A percentile compares a stretch with the other conserved stretches of the same genome.
Conservation (phyloP, 2,329 filamentous ascomycete species). For the Penicillium concentricum region DNA sequence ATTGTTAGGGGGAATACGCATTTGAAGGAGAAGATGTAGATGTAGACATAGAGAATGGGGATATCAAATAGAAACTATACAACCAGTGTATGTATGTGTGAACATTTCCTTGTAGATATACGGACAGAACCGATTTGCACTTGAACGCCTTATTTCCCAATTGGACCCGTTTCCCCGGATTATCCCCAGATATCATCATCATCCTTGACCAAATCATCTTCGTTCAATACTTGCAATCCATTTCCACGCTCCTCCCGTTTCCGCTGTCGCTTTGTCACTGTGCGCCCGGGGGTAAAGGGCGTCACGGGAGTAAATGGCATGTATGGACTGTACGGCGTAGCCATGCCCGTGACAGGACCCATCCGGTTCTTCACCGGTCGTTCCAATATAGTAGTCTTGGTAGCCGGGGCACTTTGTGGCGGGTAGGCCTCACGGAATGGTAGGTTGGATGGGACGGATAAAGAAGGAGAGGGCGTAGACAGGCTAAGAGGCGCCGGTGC, state of each 20-base stretch:
- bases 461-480: conserved; percentile 30
- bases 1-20: conserved; percentile 39
- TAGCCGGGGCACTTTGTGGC: conserved; percentile 45
- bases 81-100: conserved; percentile 45
- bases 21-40: conserved; percentile 20
- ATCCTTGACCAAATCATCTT: conserved; percentile 48
- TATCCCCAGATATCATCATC: conserved; percentile 49
- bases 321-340: conserved; percentile 52
- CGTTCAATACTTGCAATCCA: conserved; percentile 45
- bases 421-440: conserved; percentile 48
- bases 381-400: conserved; percentile 51
- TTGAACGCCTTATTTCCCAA: conserved; percentile 34
- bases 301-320: conserved; percentile 53
- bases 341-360: conserved; percentile 49
- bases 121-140: conserved; percentile 17
- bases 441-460: conserved; percentile 26
- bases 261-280: conserved; percentile 46
- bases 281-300: conserved; percentile 48
- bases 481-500: conserved; percentile 35
- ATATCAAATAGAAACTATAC: conserved; percentile 32
- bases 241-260: conserved; percentile 44
- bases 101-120: neutral
- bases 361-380: conserved; percentile 36
- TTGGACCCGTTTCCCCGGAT: neutral
- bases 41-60: neutral